phyloP scores from a whole-genome alignment of 768 basidiomycete species.

The Tulasnella sp. region DNA sequence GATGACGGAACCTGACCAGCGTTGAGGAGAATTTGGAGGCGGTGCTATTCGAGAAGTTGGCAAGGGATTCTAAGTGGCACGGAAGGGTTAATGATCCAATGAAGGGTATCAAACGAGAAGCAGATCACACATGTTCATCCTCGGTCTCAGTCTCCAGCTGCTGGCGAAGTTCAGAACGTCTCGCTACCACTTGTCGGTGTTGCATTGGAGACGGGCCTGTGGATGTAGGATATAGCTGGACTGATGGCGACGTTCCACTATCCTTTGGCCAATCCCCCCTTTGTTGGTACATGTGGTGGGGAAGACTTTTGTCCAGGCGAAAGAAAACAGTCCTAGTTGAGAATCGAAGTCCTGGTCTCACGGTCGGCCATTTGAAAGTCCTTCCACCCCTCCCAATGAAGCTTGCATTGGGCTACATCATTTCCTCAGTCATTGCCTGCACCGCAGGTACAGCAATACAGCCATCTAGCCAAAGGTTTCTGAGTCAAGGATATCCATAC shows the following conservation, averaged over 20 bases:
- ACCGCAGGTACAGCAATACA: not conserved
- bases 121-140: constrained; percentile 18
- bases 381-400: not conserved
- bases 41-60: constrained; percentile 24
- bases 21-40: not conserved
- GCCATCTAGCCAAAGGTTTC: not conserved
- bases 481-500: not conserved
- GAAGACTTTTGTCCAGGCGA: not conserved
- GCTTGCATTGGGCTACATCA: not conserved
- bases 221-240: not conserved
- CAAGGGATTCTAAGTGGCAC: not conserved
- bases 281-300: not conserved
- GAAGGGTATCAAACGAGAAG: not conserved
- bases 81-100: not conserved
- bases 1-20: not conserved
- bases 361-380: not conserved
- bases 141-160: constrained; percentile 24
- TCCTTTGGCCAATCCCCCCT: not conserved
- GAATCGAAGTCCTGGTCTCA: not conserved
- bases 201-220: not conserved
- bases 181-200: not conserved
- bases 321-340: not conserved
- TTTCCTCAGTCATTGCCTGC: not conserved
- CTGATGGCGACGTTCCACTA: not conserved
- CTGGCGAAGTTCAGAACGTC: not conserved